Percentiles rank a stretch among this genome's conserved stretches.
These are phyloP conservation scores for Apiosordaria backusii DNA, from an alignment of 495 filamentous ascomycete genomes.

Conservation along the genomic window DNA sequence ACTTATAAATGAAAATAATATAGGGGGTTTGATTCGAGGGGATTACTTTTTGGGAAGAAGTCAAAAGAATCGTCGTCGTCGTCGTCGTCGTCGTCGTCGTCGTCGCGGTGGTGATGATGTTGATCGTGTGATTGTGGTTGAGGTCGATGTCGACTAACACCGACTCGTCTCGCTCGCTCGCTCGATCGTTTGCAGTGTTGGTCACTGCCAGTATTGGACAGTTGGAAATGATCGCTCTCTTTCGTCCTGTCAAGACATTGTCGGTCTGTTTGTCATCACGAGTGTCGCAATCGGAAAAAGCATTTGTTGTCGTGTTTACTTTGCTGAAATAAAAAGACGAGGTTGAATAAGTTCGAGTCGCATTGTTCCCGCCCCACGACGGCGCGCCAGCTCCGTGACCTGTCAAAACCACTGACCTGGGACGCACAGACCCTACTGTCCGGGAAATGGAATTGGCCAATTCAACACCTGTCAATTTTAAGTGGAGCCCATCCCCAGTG, in stretches of 20 bases:
- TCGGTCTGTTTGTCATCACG: too few species aligned
- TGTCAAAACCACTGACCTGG: neutral
- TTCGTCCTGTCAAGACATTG: neutral
- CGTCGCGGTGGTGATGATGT: neutral
- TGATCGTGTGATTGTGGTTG: too few species aligned
- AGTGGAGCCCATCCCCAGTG: neutral
- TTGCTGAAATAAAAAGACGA: too few species aligned
- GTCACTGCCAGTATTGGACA: neutral
- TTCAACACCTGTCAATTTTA: neutral
- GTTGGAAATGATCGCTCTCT: neutral
- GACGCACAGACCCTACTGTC: neutral
- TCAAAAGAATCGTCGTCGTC: neutral
- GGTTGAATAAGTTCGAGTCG: neutral
- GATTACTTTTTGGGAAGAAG: neutral
- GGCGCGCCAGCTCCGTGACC: neutral
- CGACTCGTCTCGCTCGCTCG: neutral
- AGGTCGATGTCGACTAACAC: neutral
- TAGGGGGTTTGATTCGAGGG: neutral
- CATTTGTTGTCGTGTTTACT: too few species aligned
- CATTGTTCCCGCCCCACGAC: neutral
- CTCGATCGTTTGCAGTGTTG: neutral
- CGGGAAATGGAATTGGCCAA: constrained; percentile 3
- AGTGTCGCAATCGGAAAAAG: neutral
- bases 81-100: neutral
- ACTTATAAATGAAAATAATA: neutral